These are phyloP conservation scores for Lizonia empirigonia DNA, from an alignment of 2,329 filamentous ascomycete genomes.

Conservation along the genomic window DNA sequence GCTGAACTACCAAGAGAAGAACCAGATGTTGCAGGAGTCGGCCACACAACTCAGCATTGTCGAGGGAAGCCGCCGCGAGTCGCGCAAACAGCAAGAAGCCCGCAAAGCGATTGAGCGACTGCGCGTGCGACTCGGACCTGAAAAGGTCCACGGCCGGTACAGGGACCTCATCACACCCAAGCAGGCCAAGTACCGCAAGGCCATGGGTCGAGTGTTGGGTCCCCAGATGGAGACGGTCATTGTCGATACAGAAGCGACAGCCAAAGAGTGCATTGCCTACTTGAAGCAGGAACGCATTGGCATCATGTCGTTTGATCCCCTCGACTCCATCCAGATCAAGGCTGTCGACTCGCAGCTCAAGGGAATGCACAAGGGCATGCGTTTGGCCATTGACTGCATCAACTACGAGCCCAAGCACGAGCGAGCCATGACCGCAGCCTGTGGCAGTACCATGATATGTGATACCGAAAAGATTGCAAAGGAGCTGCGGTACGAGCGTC, in stretches of 20 bases:
- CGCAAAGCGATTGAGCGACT: conserved; percentile 85
- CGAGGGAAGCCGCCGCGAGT: conserved; percentile 84
- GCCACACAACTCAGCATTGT: conserved; percentile 81
- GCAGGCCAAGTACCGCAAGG: conserved; percentile 94
- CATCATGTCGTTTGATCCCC: conserved; percentile 91
- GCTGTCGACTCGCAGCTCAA: conserved; percentile 89
- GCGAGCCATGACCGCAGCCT: conserved; percentile 92
- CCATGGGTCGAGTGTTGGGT: conserved; percentile 89
- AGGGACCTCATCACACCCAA: conserved; percentile 94
- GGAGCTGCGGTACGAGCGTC: conserved; percentile 82
- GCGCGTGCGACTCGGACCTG: conserved; percentile 82
- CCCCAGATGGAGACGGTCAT: conserved; percentile 93
- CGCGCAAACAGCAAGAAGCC: conserved; percentile 75
- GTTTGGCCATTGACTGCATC: conserved; percentile 93
- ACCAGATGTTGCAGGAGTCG: conserved; percentile 87
- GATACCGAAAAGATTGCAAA: conserved; percentile 87
- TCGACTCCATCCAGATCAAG: conserved; percentile 97
- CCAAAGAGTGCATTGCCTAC: conserved; percentile 91
- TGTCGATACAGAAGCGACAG: conserved; percentile 93
- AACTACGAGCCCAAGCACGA: conserved; percentile 89
- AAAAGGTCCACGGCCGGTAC: conserved; percentile 81
- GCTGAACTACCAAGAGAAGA: conserved; percentile 83
- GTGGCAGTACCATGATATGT: conserved; percentile 92
- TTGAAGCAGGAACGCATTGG: conserved; percentile 86
- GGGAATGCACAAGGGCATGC: conserved; percentile 79